These are phyloP conservation scores for Magnolia kwangsiensis DNA, from an alignment of 164 flowering plant genomes.

Conservation along the genomic window DNA sequence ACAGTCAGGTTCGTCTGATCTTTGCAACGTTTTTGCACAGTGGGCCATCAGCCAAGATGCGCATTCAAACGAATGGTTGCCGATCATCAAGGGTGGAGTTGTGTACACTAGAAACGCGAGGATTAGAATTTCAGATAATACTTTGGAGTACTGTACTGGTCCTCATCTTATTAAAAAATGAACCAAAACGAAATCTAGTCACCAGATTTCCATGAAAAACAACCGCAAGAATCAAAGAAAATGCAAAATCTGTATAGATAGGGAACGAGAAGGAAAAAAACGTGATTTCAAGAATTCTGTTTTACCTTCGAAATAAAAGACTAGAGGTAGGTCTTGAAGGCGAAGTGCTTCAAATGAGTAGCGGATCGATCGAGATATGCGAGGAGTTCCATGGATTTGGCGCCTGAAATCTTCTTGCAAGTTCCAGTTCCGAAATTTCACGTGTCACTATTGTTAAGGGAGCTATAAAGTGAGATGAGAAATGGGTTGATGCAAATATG, in stretches of 20 bases:
- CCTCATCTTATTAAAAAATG: too few relatives aligned
- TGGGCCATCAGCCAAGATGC: too few relatives aligned
- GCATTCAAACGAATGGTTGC: too few relatives aligned
- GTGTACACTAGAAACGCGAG: not conserved
- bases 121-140: too few relatives aligned
- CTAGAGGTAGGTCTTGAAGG: not conserved
- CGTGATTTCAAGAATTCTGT: not conserved
- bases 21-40: too few relatives aligned
- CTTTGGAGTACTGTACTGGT: too few relatives aligned
- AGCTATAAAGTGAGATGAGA: too few relatives aligned
- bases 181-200: not conserved
- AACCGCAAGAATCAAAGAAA: not conserved
- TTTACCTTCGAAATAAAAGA: slow-evolving; percentile 1
- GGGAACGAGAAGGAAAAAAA: not conserved
- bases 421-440: not conserved
- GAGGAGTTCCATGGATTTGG: slow-evolving; percentile 11
- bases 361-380: slow-evolving; percentile 11
- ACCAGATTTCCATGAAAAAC: not conserved
- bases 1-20: too few relatives aligned
- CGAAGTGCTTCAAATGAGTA: slow-evolving; percentile 4
- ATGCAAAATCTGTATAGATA: not conserved
- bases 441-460: too few relatives aligned
- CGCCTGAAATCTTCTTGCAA: not conserved
- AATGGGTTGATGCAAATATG: too few relatives aligned
- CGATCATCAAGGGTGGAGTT: too few relatives aligned